phyloP scores from a whole-genome alignment of 331 rosid genomes.

The Pyrus hybrid region DNA sequence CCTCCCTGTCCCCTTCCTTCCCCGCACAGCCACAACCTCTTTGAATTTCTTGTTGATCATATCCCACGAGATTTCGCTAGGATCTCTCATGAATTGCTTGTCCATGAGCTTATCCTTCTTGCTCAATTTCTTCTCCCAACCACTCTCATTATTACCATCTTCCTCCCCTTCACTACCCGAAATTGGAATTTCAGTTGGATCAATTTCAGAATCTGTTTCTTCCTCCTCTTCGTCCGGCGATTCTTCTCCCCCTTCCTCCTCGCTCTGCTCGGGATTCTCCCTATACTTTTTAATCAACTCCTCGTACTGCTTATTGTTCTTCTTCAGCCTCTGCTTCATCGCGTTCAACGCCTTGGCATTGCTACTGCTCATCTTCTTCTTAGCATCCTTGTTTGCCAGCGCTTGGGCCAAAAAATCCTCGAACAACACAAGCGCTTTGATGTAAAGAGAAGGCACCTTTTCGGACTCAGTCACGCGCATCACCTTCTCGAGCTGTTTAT shows the following conservation, averaged over 20 bases:
- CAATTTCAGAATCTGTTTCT: conserved; percentile 15
- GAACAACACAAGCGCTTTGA: conserved; percentile 65
- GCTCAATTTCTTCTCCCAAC: conserved; percentile 32
- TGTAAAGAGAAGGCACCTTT: conserved; percentile 55
- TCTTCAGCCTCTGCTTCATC: conserved; percentile 79
- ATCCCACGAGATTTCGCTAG: conserved; percentile 78
- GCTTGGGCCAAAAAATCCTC: conserved; percentile 69
- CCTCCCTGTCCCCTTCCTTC: conserved; percentile 59
- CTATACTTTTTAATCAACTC: conserved; percentile 55
- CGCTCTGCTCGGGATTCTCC: conserved; percentile 67
- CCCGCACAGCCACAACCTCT: conserved; percentile 71
- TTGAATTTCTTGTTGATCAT: conserved; percentile 69
- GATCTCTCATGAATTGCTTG: conserved; percentile 61
- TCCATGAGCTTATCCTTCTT: conserved; percentile 61
- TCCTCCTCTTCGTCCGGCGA: background rate
- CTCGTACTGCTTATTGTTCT: conserved; percentile 73
- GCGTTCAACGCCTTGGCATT: conserved; percentile 80
- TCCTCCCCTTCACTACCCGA: conserved; percentile 7
- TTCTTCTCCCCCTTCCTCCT: conserved; percentile 39
- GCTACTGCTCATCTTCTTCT: conserved; percentile 83
- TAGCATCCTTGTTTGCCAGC: conserved; percentile 69
- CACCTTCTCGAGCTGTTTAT: conserved; percentile 78
- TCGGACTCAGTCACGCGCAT: conserved; percentile 69
- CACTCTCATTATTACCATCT: conserved; percentile 3
- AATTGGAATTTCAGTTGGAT: conserved; percentile 3